Evolutionary conservation across 495 filamentous ascomycete genomes (phyloP), one percentile per base, ranked within the genome.

Genomic region (Chlorociboria aeruginascens): DNA sequence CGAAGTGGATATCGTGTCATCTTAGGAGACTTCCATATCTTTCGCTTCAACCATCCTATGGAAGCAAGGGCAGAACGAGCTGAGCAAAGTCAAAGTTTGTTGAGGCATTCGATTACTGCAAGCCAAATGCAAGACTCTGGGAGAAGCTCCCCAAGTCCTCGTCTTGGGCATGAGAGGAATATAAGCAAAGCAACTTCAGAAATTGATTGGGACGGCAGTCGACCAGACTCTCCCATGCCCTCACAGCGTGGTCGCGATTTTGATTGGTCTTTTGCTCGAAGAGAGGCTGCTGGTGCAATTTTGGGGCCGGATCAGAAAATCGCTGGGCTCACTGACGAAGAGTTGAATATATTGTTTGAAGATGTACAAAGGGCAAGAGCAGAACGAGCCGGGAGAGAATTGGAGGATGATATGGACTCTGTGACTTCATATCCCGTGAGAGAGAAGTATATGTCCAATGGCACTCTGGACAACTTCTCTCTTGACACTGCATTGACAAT

Each of bases 11-110:
- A 85, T 63, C 83, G 92, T 28, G 85, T 99, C 37, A 99, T 99
- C 40, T 69, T 99, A 8, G 92, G 93, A 12, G 92, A 99, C 63
- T 99, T 99, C 59, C 92, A 99, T 61, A 99, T 99, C 46, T 99
- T 97, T 65, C 76, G 92, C 48, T 99, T 99, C 69, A 99, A 99
- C 55, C 87, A 99, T 61, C 92, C 92, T 1, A 81, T 94, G 69
- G 92, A 99, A 66, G 92, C 93, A 32, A 79, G 86, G 11, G 89
- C 88, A 7, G 92, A 99, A 64, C 70, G 93, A 45, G 89, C 89
- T 11, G 88, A 95, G 55, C 79, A 88, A 55, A 95, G 87, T 57
- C 79, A 88, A 55, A 95, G 87, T 57, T 67, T 90, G 8, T 68
- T 99, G 45, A 79, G 90, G 43, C 90, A 99, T 57, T 89, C 89